These are phyloP conservation scores for Setaria italica DNA, from an alignment of 202 grass and related monocot genomes.

Conservation along the genomic window DNA sequence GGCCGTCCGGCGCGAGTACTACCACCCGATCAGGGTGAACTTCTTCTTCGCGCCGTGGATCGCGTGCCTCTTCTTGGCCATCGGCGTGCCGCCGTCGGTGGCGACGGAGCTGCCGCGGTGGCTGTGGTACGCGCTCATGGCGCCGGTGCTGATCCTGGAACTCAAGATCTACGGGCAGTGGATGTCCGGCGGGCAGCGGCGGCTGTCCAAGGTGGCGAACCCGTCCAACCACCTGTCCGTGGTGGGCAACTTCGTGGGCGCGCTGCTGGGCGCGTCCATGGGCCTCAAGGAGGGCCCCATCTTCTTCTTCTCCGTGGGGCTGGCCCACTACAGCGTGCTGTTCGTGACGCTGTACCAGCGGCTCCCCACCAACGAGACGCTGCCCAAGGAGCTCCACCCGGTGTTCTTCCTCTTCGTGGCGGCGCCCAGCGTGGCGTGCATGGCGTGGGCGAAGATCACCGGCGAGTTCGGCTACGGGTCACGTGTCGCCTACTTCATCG, in stretches of 20 bases:
- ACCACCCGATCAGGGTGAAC: slow-evolving; percentile 85
- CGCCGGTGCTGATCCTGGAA: slow-evolving; percentile 70
- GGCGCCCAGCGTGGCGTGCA: slow-evolving; percentile 82
- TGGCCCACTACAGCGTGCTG: slow-evolving; percentile 82
- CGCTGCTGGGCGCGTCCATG: slow-evolving; percentile 77
- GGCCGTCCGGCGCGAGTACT: slow-evolving; percentile 82
- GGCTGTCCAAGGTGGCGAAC: slow-evolving; percentile 87
- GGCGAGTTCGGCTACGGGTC: slow-evolving; percentile 67
- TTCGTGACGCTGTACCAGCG: slow-evolving; percentile 94
- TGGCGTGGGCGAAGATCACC: slow-evolving; percentile 75
- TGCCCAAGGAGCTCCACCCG: slow-evolving; percentile 87
- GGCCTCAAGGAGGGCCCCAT: slow-evolving; percentile 74
- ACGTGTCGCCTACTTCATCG: slow-evolving; percentile 67
- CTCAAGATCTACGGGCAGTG: slow-evolving; percentile 95
- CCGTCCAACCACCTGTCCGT: slow-evolving; percentile 91
- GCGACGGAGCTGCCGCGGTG: slow-evolving; percentile 38
- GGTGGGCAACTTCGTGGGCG: slow-evolving; percentile 87
- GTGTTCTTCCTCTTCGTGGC: slow-evolving; percentile 97
- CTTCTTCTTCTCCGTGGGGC: slow-evolving; percentile 83
- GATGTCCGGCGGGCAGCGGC: slow-evolving; percentile 85
- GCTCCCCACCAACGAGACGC: slow-evolving; percentile 81
- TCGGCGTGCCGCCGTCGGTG: slow-evolving; percentile 58
- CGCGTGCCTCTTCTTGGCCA: slow-evolving; percentile 69
- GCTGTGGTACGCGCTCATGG: slow-evolving; percentile 87
- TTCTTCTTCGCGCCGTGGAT: slow-evolving; percentile 96